Conservation (phyloP, 108 stramenopile species). For the Cyclotella kingstonii region DNA sequence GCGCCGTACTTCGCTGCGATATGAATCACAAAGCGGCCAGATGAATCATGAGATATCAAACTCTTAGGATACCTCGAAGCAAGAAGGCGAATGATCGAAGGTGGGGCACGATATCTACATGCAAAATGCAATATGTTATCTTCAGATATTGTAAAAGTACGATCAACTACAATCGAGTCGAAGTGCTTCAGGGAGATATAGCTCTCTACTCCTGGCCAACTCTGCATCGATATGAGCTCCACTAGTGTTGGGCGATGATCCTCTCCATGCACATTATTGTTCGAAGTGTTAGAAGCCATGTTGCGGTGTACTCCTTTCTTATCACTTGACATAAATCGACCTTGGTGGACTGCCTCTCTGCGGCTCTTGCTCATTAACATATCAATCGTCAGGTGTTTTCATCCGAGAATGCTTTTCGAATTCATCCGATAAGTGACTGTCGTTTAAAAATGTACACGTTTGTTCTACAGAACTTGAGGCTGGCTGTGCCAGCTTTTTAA, state of each 20-base stretch:
- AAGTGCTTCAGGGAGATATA: slow-evolving; percentile 1
- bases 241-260: slow-evolving; percentile 9
- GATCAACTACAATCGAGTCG: slow-evolving; percentile 33
- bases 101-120: slow-evolving; percentile 22
- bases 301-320: not conserved
- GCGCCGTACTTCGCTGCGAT: slow-evolving; percentile 44
- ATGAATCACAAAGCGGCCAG: slow-evolving; percentile 33
- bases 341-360: not conserved
- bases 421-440: too few relatives aligned
- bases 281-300: not conserved
- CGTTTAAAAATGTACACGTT: too few relatives aligned
- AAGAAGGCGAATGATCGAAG: slow-evolving; percentile 17
- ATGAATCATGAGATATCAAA: slow-evolving; percentile 28
- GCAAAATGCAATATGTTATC: slow-evolving; percentile 38
- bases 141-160: slow-evolving; percentile 8
- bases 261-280: not conserved
- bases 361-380: slow-evolving; percentile 17
- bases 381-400: too few relatives aligned
- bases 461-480: too few relatives aligned
- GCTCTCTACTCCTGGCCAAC: slow-evolving; percentile 25
- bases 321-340: too few relatives aligned
- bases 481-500: too few relatives aligned
- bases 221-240: slow-evolving; percentile 14
- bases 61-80: slow-evolving; percentile 18
- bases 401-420: too few relatives aligned